These are phyloP conservation scores for Cryphonectria naterciae DNA, from an alignment of 2,329 filamentous ascomycete species.

Conservation along the genomic window DNA sequence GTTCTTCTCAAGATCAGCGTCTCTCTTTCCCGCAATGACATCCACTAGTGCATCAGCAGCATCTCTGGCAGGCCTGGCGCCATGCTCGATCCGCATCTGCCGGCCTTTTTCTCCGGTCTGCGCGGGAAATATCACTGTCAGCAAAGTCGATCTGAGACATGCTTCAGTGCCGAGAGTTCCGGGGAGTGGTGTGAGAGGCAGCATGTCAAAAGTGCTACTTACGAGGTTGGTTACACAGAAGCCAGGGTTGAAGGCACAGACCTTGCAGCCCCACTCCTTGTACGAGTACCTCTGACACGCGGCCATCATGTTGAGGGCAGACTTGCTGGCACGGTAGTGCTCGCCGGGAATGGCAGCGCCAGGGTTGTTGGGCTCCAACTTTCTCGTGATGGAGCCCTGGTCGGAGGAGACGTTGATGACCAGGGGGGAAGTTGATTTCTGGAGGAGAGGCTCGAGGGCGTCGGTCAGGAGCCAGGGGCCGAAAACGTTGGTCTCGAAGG, in stretches of 20 bases:
- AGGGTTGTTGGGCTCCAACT: slow-evolving; percentile 33
- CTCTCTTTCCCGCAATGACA: slow-evolving; percentile 37
- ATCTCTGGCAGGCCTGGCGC: slow-evolving; percentile 36
- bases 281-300: slow-evolving; percentile 37
- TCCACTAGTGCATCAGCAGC: slow-evolving; percentile 35
- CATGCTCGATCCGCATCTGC: slow-evolving; percentile 33
- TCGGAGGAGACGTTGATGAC: slow-evolving; percentile 41
- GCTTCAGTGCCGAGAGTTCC: neutral
- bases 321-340: slow-evolving; percentile 42
- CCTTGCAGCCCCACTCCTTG: slow-evolving; percentile 38
- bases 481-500: slow-evolving; percentile 50
- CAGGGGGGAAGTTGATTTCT: slow-evolving; percentile 35
- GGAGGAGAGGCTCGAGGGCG: slow-evolving; percentile 39
- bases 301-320: slow-evolving; percentile 44
- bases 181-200: neutral
- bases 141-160: neutral
- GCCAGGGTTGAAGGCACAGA: slow-evolving; percentile 41
- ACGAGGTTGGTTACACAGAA: slow-evolving; percentile 39
- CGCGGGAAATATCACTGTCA: neutral
- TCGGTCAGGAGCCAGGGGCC: slow-evolving; percentile 37
- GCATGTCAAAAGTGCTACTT: neutral
- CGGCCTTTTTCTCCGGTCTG: slow-evolving; percentile 35
- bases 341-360: slow-evolving; percentile 31
- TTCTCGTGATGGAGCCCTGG: slow-evolving; percentile 38
- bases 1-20: slow-evolving; percentile 35